Evolutionary conservation across 345 rosid genomes (phyloP).

Genomic region (Euphorbia tirucalli): DNA sequence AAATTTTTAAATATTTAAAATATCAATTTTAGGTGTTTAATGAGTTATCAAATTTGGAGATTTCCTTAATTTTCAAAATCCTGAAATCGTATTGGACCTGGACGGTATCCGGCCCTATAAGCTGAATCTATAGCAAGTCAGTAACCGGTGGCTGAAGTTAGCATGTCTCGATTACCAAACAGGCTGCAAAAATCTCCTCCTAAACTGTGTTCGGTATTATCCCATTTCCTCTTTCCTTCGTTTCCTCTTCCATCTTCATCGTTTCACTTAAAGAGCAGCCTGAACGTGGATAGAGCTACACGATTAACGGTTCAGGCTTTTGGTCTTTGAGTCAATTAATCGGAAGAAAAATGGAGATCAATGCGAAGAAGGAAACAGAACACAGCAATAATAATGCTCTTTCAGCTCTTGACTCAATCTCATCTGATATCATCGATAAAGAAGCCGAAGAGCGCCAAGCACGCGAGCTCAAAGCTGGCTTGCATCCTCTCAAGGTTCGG

Average conservation of each 20-base stretch:
- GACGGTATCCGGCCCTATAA: too few relatives aligned
- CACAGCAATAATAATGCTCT: constrained; percentile 28
- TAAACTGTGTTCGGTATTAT: not conserved
- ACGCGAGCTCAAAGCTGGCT: constrained; percentile 74
- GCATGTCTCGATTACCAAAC: constrained; percentile 7
- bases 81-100: too few relatives aligned
- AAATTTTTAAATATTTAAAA: too few relatives aligned
- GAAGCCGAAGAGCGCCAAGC: constrained; percentile 66
- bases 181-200: not conserved
- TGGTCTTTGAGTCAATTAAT: not conserved
- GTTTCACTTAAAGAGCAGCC: not conserved
- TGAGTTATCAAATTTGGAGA: too few relatives aligned
- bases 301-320: not conserved
- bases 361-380: constrained; percentile 66
- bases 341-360: constrained; percentile 48
- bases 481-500: constrained; percentile 85
- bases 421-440: constrained; percentile 25
- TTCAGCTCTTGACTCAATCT: constrained; percentile 22
- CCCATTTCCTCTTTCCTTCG: not conserved
- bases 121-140: not conserved
- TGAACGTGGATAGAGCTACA: not conserved
- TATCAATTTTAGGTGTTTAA: too few relatives aligned
- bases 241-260: constrained; percentile 2
- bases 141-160: not conserved
- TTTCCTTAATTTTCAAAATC: too few relatives aligned